These are phyloP conservation scores for Paramecium octaurelia DNA, from an alignment of 73 alveolate species.

Conservation along the genomic window DNA sequence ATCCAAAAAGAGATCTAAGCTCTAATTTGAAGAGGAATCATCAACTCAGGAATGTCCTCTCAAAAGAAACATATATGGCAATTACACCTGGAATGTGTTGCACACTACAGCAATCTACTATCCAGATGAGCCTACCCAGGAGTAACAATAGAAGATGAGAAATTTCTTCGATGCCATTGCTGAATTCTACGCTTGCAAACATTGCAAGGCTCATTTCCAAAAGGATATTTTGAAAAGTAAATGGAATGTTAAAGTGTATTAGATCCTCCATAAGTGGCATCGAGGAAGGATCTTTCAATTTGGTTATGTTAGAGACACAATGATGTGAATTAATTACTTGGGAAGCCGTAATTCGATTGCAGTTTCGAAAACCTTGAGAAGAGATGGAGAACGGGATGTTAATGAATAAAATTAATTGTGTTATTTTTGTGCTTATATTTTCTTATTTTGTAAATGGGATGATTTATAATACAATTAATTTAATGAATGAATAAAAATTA, in stretches of 20 bases:
- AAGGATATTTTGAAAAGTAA: constrained; percentile 30
- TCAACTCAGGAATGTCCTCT: constrained; percentile 20
- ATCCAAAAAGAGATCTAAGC: background rate
- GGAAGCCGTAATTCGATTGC: constrained; percentile 41
- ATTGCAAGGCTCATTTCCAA: constrained; percentile 40
- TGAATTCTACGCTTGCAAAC: constrained; percentile 49
- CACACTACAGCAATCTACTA: constrained; percentile 61
- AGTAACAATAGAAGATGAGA: constrained; percentile 50
- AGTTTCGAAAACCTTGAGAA: constrained; percentile 49
- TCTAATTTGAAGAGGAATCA: background rate
- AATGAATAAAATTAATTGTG: constrained; percentile 22
- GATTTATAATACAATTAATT: background rate
- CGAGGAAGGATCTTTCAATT: background rate
- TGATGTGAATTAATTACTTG: constrained; percentile 34
- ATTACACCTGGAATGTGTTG: constrained; percentile 51
- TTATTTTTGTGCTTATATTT: background rate
- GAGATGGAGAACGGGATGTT: constrained; percentile 63
- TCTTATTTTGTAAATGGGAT: background rate
- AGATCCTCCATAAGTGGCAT: constrained; percentile 54
- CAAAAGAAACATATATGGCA: background rate
- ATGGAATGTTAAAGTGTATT: background rate
- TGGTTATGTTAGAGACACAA: constrained; percentile 60
- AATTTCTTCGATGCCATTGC: constrained; percentile 46
- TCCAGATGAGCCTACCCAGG: constrained; percentile 55
- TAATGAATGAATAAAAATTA: constrained; percentile 8